A percentile compares a stretch with the other conserved stretches of the same genome.
Evolutionary conservation across 208 protist species (phyloP).

Genomic region (Wallacemonas collosoma): DNA sequence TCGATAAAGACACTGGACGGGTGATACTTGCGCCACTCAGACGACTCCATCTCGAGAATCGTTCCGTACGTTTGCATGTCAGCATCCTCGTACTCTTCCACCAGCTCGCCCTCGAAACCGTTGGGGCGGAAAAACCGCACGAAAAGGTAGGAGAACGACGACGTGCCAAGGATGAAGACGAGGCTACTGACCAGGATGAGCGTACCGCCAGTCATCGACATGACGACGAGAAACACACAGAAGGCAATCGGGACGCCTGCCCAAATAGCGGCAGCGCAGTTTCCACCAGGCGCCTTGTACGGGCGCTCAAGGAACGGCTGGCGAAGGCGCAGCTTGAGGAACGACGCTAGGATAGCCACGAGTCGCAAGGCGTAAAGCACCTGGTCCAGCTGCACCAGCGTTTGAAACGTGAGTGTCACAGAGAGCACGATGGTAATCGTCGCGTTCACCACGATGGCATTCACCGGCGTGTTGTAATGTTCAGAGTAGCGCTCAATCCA

Average conservation of each 20-base stretch:
- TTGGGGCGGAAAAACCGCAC: constrained; percentile 67
- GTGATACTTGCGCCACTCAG: constrained; percentile 71
- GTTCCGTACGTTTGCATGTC: constrained; percentile 83
- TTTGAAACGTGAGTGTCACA: constrained; percentile 74
- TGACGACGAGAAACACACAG: constrained; percentile 64
- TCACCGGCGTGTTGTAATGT: constrained; percentile 62
- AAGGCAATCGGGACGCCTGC: constrained; percentile 76
- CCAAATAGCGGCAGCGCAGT: constrained; percentile 46
- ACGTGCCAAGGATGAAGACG: constrained; percentile 58
- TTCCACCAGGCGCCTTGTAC: constrained; percentile 73
- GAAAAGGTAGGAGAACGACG: constrained; percentile 58
- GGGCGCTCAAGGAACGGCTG: constrained; percentile 81
- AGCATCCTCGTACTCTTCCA: constrained; percentile 87
- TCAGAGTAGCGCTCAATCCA: constrained; percentile 66
- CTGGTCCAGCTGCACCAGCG: constrained; percentile 82
- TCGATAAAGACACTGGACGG: constrained; percentile 64
- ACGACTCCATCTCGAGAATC: constrained; percentile 71
- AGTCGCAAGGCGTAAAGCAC: constrained; percentile 85
- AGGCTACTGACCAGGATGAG: constrained; percentile 59
- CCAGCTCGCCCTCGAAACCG: constrained; percentile 80
- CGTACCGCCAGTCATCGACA: constrained; percentile 55
- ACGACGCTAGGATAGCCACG: constrained; percentile 70
- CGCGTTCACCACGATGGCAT: constrained; percentile 83
- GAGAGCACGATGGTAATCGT: constrained; percentile 74
- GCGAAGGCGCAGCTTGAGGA: constrained; percentile 66